These are phyloP conservation scores for Carnegiea gigantea DNA, from an alignment of 179 eudicot genomes.

Conservation along the genomic window DNA sequence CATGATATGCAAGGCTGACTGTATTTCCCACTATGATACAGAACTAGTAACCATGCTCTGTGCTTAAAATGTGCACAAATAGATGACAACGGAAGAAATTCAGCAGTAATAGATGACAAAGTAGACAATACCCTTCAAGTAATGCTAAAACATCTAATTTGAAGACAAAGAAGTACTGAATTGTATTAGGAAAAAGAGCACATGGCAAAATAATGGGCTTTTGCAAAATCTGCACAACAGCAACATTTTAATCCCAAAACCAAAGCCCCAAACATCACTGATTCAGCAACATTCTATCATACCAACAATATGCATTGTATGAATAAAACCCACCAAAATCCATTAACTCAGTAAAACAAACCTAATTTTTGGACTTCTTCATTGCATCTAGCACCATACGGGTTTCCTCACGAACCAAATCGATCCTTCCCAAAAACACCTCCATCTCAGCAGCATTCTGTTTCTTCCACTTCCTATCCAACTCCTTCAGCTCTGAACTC, in stretches of 20 bases:
- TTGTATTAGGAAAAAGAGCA: background rate
- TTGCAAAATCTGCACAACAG: background rate
- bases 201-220: slow-evolving; percentile 8
- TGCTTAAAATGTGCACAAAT: too few relatives aligned
- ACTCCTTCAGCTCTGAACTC: slow-evolving; percentile 13
- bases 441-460: slow-evolving; percentile 19
- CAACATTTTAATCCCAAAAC: background rate
- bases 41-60: too few relatives aligned
- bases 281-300: background rate
- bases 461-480: slow-evolving; percentile 22
- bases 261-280: background rate
- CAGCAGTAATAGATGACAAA: background rate
- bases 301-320: background rate
- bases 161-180: background rate
- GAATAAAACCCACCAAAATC: background rate
- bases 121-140: background rate
- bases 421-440: slow-evolving; percentile 2
- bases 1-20: too few relatives aligned
- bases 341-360: background rate
- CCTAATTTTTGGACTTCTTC: background rate
- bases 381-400: slow-evolving; percentile 11
- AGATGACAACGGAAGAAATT: too few relatives aligned
- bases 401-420: slow-evolving; percentile 4
- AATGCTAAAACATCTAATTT: background rate
- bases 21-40: too few relatives aligned